Evolutionary conservation across 2,329 filamentous ascomycete species (phyloP).

Genomic region (Parastagonospora nodorum): DNA sequence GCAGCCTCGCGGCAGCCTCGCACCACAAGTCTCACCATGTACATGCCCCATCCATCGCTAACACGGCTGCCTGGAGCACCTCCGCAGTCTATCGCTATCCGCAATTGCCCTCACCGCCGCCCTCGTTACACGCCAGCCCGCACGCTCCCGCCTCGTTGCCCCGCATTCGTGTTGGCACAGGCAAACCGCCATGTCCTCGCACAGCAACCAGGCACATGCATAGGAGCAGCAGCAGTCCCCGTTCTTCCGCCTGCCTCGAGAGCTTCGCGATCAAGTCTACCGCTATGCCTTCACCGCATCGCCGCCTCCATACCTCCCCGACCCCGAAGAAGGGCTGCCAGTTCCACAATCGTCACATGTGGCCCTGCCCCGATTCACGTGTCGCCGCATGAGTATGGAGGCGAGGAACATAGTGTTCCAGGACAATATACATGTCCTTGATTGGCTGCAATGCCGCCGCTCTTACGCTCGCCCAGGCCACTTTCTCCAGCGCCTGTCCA

Average conservation of each 20-base stretch:
- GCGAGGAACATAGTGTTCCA: constrained; percentile 14
- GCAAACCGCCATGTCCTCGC: background rate
- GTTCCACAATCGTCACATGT: background rate
- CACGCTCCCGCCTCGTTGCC: constrained; percentile 3
- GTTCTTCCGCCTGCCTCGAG: constrained; percentile 12
- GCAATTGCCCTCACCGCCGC: background rate
- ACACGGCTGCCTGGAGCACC: constrained; percentile 11
- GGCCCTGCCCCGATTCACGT: constrained; percentile 13
- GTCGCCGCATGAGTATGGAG: constrained; percentile 13
- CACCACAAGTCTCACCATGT: constrained; percentile 1
- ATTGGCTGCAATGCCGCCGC: constrained; percentile 2
- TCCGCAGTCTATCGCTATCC: background rate
- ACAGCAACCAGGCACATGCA: background rate
- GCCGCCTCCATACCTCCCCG: background rate
- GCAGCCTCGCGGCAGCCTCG: constrained; percentile 14
- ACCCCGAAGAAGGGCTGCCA: background rate
- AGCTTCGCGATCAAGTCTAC: constrained; percentile 19
- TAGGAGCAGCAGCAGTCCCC: constrained; percentile 2
- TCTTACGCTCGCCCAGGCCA: background rate
- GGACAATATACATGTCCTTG: constrained; percentile 14
- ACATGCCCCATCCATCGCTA: constrained; percentile 8
- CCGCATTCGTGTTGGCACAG: background rate
- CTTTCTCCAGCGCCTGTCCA: background rate
- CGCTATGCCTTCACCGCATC: constrained; percentile 10
- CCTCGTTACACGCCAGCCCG: constrained; percentile 3